phyloP scores from a whole-genome alignment of 495 filamentous ascomycete species.

The Cenococcum geophilum region DNA sequence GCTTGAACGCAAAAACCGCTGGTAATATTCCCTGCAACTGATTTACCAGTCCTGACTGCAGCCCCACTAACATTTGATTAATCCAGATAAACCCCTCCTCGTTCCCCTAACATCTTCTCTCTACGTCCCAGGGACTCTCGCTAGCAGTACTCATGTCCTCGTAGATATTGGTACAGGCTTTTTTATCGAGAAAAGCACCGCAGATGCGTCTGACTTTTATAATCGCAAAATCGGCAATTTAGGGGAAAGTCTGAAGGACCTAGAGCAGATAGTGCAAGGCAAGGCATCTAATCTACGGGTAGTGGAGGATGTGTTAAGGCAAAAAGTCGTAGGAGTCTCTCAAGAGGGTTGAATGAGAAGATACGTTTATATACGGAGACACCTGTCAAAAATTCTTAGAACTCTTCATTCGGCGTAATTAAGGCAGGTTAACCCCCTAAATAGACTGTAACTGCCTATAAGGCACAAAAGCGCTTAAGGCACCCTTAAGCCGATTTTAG shows the following conservation, averaged over 20 bases:
- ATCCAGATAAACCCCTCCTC: slow-evolving; percentile 60
- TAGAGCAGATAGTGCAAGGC: slow-evolving; percentile 78
- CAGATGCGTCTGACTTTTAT: slow-evolving; percentile 80
- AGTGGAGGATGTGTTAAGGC: slow-evolving; percentile 74
- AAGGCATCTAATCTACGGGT: slow-evolving; percentile 80
- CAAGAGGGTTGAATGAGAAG: neutral
- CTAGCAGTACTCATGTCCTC: slow-evolving; percentile 72
- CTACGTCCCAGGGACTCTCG: slow-evolving; percentile 79
- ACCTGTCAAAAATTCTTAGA: neutral
- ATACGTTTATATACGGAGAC: neutral
- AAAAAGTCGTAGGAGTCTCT: slow-evolving; percentile 14
- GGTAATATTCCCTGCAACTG: neutral
- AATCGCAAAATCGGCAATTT: slow-evolving; percentile 75
- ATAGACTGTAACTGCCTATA: no score
- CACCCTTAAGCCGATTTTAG: no score
- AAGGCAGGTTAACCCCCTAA: no score
- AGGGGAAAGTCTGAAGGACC: slow-evolving; percentile 67
- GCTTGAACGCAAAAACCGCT: slow-evolving; percentile 35
- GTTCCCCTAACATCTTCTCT: slow-evolving; percentile 89
- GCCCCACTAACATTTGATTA: slow-evolving; percentile 13
- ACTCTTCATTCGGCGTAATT: neutral
- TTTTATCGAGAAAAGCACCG: slow-evolving; percentile 85
- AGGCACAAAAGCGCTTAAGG: no score
- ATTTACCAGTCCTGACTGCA: neutral
- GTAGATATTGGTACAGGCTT: slow-evolving; percentile 97